Conservation (phyloP, 2,329 filamentous ascomycete genomes). For the Fusarium veterinarium region DNA sequence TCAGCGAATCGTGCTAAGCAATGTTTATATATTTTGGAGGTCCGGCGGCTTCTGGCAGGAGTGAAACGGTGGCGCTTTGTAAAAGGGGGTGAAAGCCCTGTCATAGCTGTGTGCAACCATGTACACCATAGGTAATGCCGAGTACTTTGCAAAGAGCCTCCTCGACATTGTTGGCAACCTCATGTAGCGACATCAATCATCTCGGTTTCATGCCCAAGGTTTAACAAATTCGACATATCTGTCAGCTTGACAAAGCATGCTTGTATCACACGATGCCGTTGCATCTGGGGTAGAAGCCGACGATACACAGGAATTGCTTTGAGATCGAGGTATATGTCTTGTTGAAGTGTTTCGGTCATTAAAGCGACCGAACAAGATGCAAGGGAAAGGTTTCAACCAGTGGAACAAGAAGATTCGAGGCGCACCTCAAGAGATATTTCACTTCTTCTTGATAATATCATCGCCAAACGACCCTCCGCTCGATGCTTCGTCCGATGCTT, state of each 20-base stretch:
- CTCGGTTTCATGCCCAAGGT: not conserved
- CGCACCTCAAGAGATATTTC: not conserved
- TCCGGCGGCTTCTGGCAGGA: not conserved
- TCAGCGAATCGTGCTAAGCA: not conserved
- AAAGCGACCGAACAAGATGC: slow-evolving; percentile 16
- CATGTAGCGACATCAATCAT: not conserved
- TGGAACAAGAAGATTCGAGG: not conserved
- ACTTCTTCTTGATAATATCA: not conserved
- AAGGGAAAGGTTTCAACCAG: not conserved
- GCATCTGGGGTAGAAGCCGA: slow-evolving; percentile 26
- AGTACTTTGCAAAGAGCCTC: slow-evolving; percentile 17
- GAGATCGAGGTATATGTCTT: slow-evolving; percentile 10
- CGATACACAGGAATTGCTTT: slow-evolving; percentile 16
- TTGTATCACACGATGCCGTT: slow-evolving; percentile 12
- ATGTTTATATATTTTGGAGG: not conserved
- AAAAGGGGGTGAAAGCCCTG: not conserved
- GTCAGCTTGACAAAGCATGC: slow-evolving; percentile 39
- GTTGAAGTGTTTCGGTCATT: slow-evolving; percentile 5
- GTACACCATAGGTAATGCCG: slow-evolving; percentile 12
- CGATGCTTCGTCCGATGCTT: not conserved
- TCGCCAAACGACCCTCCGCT: not conserved
- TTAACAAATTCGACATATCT: slow-evolving; percentile 16
- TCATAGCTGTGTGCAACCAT: not conserved
- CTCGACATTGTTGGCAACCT: not conserved
- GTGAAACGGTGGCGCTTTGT: slow-evolving; percentile 2